Evolutionary conservation across 1,284 basidiomycete genomes (phyloP), one percentile per base, ranked within the genome.

Genomic region (Heterobasidion annosum): DNA sequence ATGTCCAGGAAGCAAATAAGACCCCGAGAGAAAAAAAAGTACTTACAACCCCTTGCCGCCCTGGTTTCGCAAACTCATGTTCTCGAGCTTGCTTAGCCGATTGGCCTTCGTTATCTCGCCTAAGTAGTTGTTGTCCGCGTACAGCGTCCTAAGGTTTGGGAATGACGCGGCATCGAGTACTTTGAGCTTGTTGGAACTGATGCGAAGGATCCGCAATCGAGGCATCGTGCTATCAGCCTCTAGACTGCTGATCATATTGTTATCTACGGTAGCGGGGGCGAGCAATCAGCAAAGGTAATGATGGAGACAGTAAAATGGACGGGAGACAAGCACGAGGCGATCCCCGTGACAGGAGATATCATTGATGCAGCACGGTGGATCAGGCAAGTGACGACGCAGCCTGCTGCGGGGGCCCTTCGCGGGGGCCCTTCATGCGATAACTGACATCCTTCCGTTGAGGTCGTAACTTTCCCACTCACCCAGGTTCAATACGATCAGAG

Each of bases 51-150:
- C 78, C 50, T 75, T 74, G 60, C 82, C 83, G 64, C 78, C 78
- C 71, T 99, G 96, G 70, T 94, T 93, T 66, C 97, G 81, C 72
- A 98, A 64, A 64, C 91, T 94, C 53, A 99, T 75, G 64, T 94
- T 94, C 70, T 98, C 94, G 61, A 99, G 73, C 69, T 82, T 84
- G 58, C 70, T 70, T 59, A 92, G 70, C 35, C 77, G 74, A 56
- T 75, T 76, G 64, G 76, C 73, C 65, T 79, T 80, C 54, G 64
- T 68, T 60, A 81, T 75, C 62, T 64, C 75, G 61, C 69, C 71
- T 25, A 99, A 75, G 35, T 74, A 70, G 68, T 98, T 98, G 67
- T 88, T 87, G 74, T 99, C 96, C 63, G 90, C 83, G 68, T 97
- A 98, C 33, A 98, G 78, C 59, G 93, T 98, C 59, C 93, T 84